These are phyloP conservation scores for Fusarium tupiense DNA, from an alignment of 2,329 filamentous ascomycete species.

Conservation along the genomic window DNA sequence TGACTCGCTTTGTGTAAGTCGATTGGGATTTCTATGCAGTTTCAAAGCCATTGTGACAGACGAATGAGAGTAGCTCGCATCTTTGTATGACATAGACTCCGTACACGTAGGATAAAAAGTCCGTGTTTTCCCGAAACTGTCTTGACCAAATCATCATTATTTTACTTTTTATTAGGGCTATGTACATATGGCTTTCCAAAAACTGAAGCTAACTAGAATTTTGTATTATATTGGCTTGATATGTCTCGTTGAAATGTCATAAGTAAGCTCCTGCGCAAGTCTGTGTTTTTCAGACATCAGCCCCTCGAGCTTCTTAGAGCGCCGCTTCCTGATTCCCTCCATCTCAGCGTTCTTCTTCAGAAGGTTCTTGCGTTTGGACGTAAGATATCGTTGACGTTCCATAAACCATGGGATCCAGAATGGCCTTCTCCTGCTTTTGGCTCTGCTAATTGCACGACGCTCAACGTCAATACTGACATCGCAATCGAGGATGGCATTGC, in stretches of 20 bases:
- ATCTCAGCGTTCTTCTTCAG: neutral
- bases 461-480: neutral
- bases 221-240: neutral
- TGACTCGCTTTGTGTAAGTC: neutral
- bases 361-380: neutral
- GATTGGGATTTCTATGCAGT: neutral
- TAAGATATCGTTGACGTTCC: neutral
- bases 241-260: neutral
- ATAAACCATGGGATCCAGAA: neutral
- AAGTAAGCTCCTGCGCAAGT: neutral
- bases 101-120: accelerated
- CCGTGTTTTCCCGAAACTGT: too few relatives aligned
- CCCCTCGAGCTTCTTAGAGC: neutral
- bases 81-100: neutral
- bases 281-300: neutral
- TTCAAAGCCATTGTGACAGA: neutral
- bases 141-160: too few relatives aligned
- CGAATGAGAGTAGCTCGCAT: neutral
- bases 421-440: neutral
- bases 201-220: neutral
- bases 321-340: neutral
- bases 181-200: neutral
- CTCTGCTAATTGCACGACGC: neutral
- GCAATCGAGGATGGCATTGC: neutral
- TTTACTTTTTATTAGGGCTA: neutral